These are phyloP conservation scores for Jaltomata sinuosa DNA, from an alignment of 257 asterid species.

Conservation along the genomic window DNA sequence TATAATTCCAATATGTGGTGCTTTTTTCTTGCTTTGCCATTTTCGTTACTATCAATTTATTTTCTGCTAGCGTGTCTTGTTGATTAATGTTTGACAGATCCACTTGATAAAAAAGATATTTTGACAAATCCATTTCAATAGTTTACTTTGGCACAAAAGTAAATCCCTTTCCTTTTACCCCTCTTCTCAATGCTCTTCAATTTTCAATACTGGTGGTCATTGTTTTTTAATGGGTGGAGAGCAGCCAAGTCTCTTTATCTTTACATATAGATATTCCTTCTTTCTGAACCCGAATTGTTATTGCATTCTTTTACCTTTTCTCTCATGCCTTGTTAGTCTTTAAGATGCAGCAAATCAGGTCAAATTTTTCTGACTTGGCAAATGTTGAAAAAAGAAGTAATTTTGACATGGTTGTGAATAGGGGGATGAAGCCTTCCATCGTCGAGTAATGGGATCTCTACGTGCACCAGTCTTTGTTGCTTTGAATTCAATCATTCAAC, in stretches of 20 bases:
- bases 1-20: neutral
- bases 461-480: neutral
- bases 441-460: neutral
- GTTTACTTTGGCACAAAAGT: neutral
- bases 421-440: neutral
- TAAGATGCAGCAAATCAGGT: neutral
- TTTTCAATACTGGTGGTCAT: neutral
- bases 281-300: neutral
- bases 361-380: neutral
- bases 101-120: neutral
- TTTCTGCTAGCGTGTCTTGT: neutral
- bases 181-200: neutral
- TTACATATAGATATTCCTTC: neutral
- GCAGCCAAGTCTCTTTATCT: neutral
- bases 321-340: neutral
- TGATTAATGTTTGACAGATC: neutral
- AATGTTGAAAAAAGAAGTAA: neutral
- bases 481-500: neutral
- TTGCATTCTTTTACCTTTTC: neutral
- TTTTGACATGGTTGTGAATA: neutral
- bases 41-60: neutral
- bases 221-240: neutral
- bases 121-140: neutral
- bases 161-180: neutral
- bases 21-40: neutral